These are phyloP conservation scores for Candolleomyces efflorescens DNA, from an alignment of 768 basidiomycete genomes.

Conservation along the genomic window DNA sequence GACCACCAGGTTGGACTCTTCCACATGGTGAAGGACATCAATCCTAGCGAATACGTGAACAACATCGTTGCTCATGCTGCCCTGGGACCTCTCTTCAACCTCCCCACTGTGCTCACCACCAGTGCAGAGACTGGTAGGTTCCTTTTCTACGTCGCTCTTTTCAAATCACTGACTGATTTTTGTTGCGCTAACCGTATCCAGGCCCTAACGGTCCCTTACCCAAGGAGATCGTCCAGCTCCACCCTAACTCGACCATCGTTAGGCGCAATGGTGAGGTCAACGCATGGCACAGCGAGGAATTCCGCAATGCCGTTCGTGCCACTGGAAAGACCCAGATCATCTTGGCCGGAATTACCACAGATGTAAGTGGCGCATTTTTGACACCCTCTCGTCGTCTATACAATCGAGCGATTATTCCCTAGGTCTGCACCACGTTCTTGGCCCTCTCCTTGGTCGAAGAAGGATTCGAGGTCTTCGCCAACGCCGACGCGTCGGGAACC, in stretches of 20 bases:
- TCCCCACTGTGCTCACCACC: conserved; percentile 43
- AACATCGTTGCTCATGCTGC: conserved; percentile 47
- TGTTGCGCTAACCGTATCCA: conserved; percentile 9
- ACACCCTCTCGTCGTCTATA: background rate
- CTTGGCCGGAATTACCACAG: conserved; percentile 44
- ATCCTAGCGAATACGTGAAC: conserved; percentile 34
- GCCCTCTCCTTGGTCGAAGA: conserved; percentile 42
- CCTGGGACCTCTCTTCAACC: conserved; percentile 39
- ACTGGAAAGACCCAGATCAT: conserved; percentile 47
- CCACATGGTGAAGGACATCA: conserved; percentile 38
- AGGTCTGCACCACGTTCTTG: conserved; percentile 48
- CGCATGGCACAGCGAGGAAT: conserved; percentile 47
- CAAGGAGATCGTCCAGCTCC: conserved; percentile 40
- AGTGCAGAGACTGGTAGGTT: conserved; percentile 37
- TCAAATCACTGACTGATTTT: background rate
- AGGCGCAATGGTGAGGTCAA: conserved; percentile 47
- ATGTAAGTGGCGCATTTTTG: conserved; percentile 25
- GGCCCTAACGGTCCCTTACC: conserved; percentile 47
- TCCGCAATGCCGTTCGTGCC: conserved; percentile 40
- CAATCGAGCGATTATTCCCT: background rate
- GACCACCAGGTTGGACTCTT: conserved; percentile 47
- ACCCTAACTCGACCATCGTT: conserved; percentile 40
- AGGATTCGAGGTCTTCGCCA: conserved; percentile 45
- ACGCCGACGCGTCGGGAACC: conserved; percentile 44
- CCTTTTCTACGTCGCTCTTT: background rate